Evolutionary conservation across 768 basidiomycete genomes (phyloP).

Genomic region (Hortiboletus flavorubellus): DNA sequence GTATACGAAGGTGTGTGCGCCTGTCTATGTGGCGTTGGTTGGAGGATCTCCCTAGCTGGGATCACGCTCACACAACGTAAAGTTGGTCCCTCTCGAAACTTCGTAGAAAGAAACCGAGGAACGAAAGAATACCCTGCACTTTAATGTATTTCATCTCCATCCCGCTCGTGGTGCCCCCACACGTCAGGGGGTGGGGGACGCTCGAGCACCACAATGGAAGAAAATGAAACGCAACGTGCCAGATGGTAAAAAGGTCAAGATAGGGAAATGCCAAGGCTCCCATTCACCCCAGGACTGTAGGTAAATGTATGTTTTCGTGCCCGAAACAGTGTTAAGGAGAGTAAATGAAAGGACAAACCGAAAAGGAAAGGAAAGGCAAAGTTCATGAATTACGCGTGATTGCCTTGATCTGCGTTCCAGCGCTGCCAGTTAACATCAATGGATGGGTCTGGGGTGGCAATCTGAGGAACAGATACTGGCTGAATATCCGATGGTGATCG

Average conservation of each 20-base stretch:
- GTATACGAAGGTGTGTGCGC: neutral
- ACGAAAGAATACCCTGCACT: neutral
- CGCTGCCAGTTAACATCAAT: conserved; percentile 21
- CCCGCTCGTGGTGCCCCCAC: neutral
- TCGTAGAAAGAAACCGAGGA: neutral
- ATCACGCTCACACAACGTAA: neutral
- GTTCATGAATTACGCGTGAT: conserved; percentile 1
- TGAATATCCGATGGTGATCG: conserved; percentile 21
- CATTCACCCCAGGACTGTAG: neutral
- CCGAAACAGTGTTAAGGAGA: neutral
- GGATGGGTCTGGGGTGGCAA: conserved; percentile 6
- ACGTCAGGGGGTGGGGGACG: neutral
- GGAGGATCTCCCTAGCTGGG: neutral
- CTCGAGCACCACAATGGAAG: neutral
- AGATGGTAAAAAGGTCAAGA: neutral
- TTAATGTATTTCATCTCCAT: neutral
- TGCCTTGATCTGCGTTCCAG: conserved; percentile 12
- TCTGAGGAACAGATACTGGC: conserved; percentile 6
- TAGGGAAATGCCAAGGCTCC: neutral
- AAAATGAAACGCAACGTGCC: neutral
- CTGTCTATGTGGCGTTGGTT: neutral
- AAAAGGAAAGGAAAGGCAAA: neutral
- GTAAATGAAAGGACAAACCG: conserved; percentile 12
- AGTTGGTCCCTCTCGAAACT: neutral
- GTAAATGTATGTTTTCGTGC: neutral